phyloP scores from a whole-genome alignment of 306 rosid species.

The Cucumis hystrix region DNA sequence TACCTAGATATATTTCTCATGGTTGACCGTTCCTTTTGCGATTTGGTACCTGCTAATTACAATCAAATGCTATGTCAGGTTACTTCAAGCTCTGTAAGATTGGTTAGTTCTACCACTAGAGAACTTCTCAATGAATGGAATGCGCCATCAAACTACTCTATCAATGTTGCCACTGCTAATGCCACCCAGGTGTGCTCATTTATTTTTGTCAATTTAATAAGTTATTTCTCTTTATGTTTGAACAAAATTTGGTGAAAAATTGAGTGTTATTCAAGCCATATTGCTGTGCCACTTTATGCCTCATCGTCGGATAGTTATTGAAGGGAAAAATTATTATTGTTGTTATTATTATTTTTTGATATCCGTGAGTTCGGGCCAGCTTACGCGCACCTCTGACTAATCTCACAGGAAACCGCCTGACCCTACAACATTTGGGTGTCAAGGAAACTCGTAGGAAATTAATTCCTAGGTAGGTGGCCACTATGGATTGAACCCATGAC shows the following conservation, averaged over 20 bases:
- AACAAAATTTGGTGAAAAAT: neutral
- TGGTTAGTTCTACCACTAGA: slow-evolving; percentile 76
- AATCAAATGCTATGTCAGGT: slow-evolving; percentile 34
- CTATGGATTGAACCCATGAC: too few species aligned
- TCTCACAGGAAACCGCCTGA: too few species aligned
- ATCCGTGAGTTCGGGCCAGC: too few species aligned
- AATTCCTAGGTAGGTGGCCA: too few species aligned
- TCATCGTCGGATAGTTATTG: neutral
- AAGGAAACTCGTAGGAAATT: too few species aligned
- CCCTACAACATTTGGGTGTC: too few species aligned
- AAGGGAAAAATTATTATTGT: neutral
- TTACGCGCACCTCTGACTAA: too few species aligned
- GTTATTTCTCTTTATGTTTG: neutral
- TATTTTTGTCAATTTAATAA: neutral
- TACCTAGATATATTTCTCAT: too few species aligned
- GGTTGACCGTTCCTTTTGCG: too few species aligned
- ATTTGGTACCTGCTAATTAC: slow-evolving; percentile 3
- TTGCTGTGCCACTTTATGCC: neutral
- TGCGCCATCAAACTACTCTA: slow-evolving; percentile 72
- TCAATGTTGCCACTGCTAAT: slow-evolving; percentile 93
- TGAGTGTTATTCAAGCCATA: neutral
- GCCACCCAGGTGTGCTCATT: slow-evolving; percentile 57
- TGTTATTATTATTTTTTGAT: too few species aligned
- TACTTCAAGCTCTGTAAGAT: slow-evolving; percentile 65
- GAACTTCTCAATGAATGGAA: slow-evolving; percentile 71